These are phyloP conservation scores for Aspergillus hancockii DNA, from an alignment of 495 filamentous ascomycete species.

Conservation along the genomic window DNA sequence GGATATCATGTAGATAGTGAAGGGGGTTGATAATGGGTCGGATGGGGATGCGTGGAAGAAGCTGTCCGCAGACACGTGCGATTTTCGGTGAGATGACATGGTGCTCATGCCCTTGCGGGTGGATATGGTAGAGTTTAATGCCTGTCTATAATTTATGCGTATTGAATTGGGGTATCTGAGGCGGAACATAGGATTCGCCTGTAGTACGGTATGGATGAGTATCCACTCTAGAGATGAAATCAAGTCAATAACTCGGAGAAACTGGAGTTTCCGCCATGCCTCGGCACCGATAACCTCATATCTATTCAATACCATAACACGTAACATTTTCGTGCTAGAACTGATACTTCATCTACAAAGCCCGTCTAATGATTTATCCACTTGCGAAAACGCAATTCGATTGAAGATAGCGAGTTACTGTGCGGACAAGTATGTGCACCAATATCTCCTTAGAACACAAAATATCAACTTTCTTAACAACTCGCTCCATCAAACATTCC, in stretches of 20 bases:
- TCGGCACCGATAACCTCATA: not conserved
- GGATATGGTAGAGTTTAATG: not conserved
- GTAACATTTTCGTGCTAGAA: too few species aligned
- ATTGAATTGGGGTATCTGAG: not conserved
- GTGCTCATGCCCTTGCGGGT: not conserved
- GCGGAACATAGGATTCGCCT: not conserved
- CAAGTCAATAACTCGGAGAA: not conserved
- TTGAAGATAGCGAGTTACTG: not conserved
- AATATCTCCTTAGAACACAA: not conserved
- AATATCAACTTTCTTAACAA: conserved; percentile 5
- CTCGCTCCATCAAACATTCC: not conserved
- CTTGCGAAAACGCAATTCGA: not conserved
- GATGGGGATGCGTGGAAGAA: conserved; percentile 32
- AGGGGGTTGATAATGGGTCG: conserved; percentile 12
- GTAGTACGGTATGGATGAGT: not conserved
- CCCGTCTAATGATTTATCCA: too few species aligned
- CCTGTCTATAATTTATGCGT: not conserved
- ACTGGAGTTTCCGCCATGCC: not conserved
- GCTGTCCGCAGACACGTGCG: conserved; percentile 33
- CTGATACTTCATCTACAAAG: too few species aligned
- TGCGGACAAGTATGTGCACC: conserved; percentile 6
- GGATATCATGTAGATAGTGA: conserved; percentile 67
- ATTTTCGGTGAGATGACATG: conserved; percentile 12
- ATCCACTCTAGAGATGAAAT: not conserved
- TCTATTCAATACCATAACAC: too few species aligned